These are phyloP conservation scores for Populus hybrid DNA, from an alignment of 441 rosid genomes.

Conservation along the genomic window DNA sequence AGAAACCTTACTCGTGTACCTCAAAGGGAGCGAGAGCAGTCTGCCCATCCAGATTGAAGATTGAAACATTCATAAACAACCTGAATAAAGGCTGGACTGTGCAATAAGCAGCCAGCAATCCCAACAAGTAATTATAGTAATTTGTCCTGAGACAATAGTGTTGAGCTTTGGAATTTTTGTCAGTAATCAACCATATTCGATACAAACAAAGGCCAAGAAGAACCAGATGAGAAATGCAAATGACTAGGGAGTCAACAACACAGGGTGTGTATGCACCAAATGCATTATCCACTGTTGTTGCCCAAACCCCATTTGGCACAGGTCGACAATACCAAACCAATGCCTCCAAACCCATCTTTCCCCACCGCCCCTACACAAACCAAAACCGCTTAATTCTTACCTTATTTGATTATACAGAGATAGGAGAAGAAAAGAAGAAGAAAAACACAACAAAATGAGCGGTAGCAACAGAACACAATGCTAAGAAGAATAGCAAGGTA, in stretches of 20 bases:
- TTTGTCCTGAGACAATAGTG: constrained; percentile 61
- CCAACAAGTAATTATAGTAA: constrained; percentile 54
- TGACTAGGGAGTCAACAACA: constrained; percentile 68
- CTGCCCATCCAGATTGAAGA: too few species aligned
- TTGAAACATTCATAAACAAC: too few species aligned
- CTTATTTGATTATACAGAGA: not conserved
- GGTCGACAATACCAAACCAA: constrained; percentile 83
- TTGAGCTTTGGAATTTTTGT: constrained; percentile 44
- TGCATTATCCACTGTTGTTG: constrained; percentile 48
- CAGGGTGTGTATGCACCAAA: constrained; percentile 82
- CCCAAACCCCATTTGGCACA: constrained; percentile 61
- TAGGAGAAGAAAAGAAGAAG: not conserved
- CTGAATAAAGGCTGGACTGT: constrained; percentile 79
- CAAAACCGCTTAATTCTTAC: not conserved
- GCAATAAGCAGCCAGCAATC: constrained; percentile 60
- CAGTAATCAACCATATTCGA: constrained; percentile 63
- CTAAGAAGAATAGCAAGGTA: not conserved
- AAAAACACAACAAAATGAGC: not conserved
- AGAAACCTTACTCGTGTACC: too few species aligned
- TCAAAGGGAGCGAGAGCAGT: too few species aligned
- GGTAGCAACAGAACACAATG: not conserved
- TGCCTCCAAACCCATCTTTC: constrained; percentile 54
- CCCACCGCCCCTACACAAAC: constrained; percentile 12
- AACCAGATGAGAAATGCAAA: constrained; percentile 66
- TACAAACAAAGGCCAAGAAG: constrained; percentile 69